Evolutionary conservation across 164 flowering plant species (phyloP).

Genomic region (Dillenia suffruticosa): DNA sequence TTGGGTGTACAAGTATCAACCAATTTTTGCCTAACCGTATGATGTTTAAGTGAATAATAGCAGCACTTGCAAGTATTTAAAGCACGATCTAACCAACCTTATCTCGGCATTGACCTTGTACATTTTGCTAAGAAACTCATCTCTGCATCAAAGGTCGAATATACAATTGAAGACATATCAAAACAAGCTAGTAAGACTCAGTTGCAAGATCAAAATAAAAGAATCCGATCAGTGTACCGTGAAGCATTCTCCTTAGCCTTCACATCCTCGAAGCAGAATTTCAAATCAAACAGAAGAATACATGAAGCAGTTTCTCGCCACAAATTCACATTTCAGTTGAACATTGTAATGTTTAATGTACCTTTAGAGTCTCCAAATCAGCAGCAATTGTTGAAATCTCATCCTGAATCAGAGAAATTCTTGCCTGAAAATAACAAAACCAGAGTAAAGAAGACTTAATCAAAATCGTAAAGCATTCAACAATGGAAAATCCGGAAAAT

Average conservation of each 20-base stretch:
- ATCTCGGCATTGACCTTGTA: slow-evolving; percentile 47
- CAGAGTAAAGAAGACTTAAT: not conserved
- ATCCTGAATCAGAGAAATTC: slow-evolving; percentile 49
- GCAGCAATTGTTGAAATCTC: slow-evolving; percentile 44
- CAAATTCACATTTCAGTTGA: not conserved
- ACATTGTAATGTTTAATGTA: not conserved
- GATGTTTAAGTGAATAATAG: too few species aligned
- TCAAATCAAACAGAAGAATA: not conserved
- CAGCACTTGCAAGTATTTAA: too few species aligned
- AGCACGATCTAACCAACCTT: slow-evolving; percentile 33
- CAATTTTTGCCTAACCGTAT: too few species aligned
- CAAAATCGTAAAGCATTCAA: not conserved
- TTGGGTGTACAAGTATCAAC: too few species aligned
- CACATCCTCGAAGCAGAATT: slow-evolving; percentile 7
- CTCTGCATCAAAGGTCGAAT: slow-evolving; percentile 33
- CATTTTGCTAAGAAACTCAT: slow-evolving; percentile 58
- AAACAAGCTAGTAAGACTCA: too few species aligned
- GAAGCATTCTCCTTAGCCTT: slow-evolving; percentile 40
- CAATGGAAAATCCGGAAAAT: not conserved
- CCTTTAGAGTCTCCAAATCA: slow-evolving; percentile 59
- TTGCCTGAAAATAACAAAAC: slow-evolving; percentile 33
- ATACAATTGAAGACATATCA: too few species aligned
- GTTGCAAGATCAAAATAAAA: not conserved
- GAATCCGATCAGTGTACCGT: slow-evolving; percentile 28
- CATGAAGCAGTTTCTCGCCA: not conserved